A percentile compares a stretch with the other conserved stretches of the same genome.
phyloP scores from a whole-genome alignment of 225 moss, liverwort and hornwort species.

The Asterella californica region DNA sequence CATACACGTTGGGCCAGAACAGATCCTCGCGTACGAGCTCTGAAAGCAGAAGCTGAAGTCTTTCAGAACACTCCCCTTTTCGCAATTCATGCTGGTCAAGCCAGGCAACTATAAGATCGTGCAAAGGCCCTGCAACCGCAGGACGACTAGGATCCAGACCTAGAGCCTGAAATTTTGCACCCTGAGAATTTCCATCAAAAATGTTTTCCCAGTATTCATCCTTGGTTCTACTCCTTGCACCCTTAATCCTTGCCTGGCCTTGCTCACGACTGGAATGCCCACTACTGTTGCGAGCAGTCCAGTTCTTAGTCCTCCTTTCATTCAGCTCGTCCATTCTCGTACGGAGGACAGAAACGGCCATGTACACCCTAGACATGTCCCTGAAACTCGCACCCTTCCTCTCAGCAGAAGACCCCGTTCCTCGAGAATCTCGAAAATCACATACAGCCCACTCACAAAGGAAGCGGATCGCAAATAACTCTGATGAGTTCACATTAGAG shows the following conservation, averaged over 20 bases:
- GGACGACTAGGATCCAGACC: constrained; percentile 12
- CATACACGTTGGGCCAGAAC: constrained; percentile 80
- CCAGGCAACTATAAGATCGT: constrained; percentile 94
- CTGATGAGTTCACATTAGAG: constrained; percentile 75
- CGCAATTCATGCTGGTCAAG: constrained; percentile 92
- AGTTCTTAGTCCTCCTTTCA: constrained; percentile 20
- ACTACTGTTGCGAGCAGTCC: background rate
- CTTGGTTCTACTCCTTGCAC: constrained; percentile 17
- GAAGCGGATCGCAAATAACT: constrained; percentile 80
- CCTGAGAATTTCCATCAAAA: constrained; percentile 9
- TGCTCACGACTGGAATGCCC: constrained; percentile 25
- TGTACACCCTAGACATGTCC: constrained; percentile 93
- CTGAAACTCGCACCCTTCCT: constrained; percentile 51
- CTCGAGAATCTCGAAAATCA: constrained; percentile 85
- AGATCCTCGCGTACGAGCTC: constrained; percentile 85
- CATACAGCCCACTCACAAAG: constrained; percentile 99
- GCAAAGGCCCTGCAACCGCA: constrained; percentile 45
- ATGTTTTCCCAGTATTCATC: constrained; percentile 15
- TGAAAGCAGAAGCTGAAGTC: constrained; percentile 73
- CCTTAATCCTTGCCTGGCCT: background rate
- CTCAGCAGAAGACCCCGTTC: constrained; percentile 41
- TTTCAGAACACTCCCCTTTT: constrained; percentile 68
- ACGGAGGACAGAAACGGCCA: constrained; percentile 89
- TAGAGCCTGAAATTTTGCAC: constrained; percentile 17
- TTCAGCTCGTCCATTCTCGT: constrained; percentile 67